Conservation (phyloP, 345 rosid genomes). For the Syzygium jambos region DNA sequence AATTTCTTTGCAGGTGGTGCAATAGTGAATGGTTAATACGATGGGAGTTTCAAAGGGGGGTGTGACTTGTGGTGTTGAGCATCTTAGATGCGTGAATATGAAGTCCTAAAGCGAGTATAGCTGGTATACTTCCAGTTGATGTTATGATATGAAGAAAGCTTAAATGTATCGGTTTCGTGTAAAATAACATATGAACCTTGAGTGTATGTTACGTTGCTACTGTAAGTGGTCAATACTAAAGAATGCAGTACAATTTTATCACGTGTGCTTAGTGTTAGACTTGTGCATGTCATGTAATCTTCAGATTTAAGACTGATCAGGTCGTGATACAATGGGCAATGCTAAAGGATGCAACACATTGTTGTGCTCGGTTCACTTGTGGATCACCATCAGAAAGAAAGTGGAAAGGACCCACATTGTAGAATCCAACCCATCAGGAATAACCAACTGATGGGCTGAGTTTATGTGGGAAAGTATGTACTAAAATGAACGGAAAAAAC, state of each 20-base stretch:
- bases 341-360: neutral
- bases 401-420: neutral
- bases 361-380: neutral
- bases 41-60: neutral
- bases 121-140: neutral
- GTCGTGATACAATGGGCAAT: rapidly evolving
- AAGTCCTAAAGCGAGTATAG: neutral
- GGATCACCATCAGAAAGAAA: neutral
- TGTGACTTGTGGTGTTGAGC: neutral
- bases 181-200: neutral
- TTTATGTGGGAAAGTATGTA: too few relatives aligned
- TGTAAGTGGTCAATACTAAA: neutral
- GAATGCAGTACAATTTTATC: neutral
- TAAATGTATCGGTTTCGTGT: neutral
- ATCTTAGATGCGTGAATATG: neutral
- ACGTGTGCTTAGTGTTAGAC: neutral
- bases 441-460: too few relatives aligned
- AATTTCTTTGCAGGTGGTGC: constrained; percentile 26
- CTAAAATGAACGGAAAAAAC: too few relatives aligned
- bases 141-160: neutral
- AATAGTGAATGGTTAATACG: constrained; percentile 29
- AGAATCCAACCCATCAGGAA: neutral
- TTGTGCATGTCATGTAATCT: neutral
- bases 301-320: neutral
- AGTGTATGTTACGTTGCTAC: neutral